These are phyloP conservation scores for Phytophthora citricola DNA, from an alignment of 352 stramenopile species.

Conservation along the genomic window DNA sequence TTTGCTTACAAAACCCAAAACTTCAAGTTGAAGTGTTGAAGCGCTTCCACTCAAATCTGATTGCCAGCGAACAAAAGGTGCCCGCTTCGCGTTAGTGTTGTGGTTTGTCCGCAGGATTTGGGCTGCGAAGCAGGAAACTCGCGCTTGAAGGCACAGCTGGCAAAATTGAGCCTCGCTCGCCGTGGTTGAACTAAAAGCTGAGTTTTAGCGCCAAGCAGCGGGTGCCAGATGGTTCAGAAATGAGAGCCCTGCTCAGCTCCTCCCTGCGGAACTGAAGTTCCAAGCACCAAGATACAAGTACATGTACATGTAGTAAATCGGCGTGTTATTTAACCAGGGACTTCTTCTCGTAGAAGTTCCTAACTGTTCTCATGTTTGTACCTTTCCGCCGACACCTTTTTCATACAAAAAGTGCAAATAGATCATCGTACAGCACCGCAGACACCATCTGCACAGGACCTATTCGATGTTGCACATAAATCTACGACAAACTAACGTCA, in stretches of 20 bases:
- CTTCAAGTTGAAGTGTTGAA: constrained; percentile 37
- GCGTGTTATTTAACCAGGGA: too few relatives aligned
- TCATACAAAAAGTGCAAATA: constrained; percentile 3
- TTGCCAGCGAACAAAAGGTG: constrained; percentile 22
- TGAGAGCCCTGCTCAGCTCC: constrained; percentile 24
- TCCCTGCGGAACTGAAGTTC: constrained; percentile 19
- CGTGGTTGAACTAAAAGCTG: constrained; percentile 32
- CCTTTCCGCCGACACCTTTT: background rate
- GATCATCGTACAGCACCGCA: constrained; percentile 13
- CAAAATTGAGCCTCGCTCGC: constrained; percentile 1
- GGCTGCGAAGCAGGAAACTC: constrained; percentile 8
- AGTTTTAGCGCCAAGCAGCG: constrained; percentile 20
- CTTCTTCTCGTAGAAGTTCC: too few relatives aligned
- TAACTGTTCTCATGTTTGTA: background rate
- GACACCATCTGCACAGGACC: constrained; percentile 17
- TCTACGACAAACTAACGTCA: constrained; percentile 15
- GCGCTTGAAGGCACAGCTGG: constrained; percentile 8
- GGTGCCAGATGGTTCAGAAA: constrained; percentile 26
- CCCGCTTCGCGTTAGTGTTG: constrained; percentile 1
- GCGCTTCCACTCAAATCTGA: constrained; percentile 33
- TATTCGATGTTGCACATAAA: constrained; percentile 25
- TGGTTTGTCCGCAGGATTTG: constrained; percentile 13
- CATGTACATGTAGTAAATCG: too few relatives aligned
- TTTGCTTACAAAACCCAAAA: constrained; percentile 21
- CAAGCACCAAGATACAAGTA: constrained; percentile 1